A percentile compares a stretch with the other conserved stretches of the same genome.
These are phyloP conservation scores for Diplodia intermedia DNA, from an alignment of 2,329 filamentous ascomycete species.

Conservation along the genomic window DNA sequence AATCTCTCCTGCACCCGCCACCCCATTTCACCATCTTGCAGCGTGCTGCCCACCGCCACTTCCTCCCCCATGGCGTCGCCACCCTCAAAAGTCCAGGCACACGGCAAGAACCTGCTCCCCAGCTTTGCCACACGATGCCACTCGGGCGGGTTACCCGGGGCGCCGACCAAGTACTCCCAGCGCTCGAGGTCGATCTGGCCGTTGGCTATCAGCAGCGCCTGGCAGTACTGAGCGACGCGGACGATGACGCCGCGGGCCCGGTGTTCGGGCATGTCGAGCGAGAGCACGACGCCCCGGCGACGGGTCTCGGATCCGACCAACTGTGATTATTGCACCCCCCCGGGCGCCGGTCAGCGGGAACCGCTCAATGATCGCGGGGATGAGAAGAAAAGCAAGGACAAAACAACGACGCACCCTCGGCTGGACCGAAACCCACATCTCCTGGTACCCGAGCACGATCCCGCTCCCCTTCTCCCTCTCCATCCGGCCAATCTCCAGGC, in stretches of 20 bases:
- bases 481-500: conserved; percentile 67
- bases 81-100: conserved; percentile 45
- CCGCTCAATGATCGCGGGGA: too few species aligned
- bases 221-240: conserved; percentile 61
- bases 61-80: conserved; percentile 38
- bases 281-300: conserved; percentile 51
- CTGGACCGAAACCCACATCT: conserved; percentile 65
- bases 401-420: conserved; percentile 45
- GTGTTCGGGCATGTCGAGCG: conserved; percentile 45
- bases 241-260: conserved; percentile 60
- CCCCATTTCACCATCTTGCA: conserved; percentile 43
- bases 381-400: background rate
- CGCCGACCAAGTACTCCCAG: conserved; percentile 55
- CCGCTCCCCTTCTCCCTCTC: conserved; percentile 62
- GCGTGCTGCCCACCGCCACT: conserved; percentile 37
- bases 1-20: background rate
- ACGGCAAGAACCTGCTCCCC: conserved; percentile 51
- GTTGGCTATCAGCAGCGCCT: conserved; percentile 62
- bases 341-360: background rate
- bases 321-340: background rate
- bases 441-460: conserved; percentile 65
- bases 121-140: conserved; percentile 51
- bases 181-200: conserved; percentile 59
- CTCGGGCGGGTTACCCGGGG: background rate
- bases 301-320: background rate